Base-by-base conservation (phyloP, 1,284 basidiomycete genomes). In the Ceratobasidium sp. region DNA sequence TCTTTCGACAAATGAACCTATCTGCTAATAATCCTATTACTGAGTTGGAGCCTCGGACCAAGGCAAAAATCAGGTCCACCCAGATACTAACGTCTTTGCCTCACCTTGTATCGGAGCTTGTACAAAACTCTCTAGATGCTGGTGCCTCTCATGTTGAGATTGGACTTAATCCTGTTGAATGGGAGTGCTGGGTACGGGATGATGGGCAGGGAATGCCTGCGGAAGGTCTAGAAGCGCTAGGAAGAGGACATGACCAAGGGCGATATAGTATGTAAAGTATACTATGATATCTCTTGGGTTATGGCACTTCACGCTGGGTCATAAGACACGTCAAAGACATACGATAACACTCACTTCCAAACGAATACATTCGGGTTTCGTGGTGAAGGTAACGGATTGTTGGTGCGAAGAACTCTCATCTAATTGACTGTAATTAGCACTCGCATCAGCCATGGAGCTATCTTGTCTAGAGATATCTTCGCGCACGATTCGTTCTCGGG, bases 141-240 rank as follows among this genome's bases (percentile, higher is more conserved):
- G 71, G 80, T 7, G 83, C 86, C 1, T 81, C 70, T 3, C 78
- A 80, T 4, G 82, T 88, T 40, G 82, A 84, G 38, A 80, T 84
- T 40, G 82, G 82, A 59, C 68, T 88, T 40, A 82, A 85, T 75
- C 80, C 85, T 38, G 88, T 89, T 65, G 89, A 92, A 76, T 94
- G 94, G 94, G 85, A 87, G 13, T 91, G 94, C 80, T 92, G 93
- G 89, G 93, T 97, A 6, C 88, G 89, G 80, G 96, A 98, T 84
- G 89, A 97, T 83, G 96, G 96, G 0, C 80, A 80, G 61, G 96
- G 96, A 1, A 93, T 98, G 66, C 85, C 84, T 44, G 89, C 87
- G 81, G 87, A 89, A 12, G 90, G 89, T 0, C 84, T 97, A 80
- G 85, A 83, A 33, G 80, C 85, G 13, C 85, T 96, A 17, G 90